Conservation (phyloP, 768 basidiomycete genomes). For the Nevesoporus exiguus region DNA sequence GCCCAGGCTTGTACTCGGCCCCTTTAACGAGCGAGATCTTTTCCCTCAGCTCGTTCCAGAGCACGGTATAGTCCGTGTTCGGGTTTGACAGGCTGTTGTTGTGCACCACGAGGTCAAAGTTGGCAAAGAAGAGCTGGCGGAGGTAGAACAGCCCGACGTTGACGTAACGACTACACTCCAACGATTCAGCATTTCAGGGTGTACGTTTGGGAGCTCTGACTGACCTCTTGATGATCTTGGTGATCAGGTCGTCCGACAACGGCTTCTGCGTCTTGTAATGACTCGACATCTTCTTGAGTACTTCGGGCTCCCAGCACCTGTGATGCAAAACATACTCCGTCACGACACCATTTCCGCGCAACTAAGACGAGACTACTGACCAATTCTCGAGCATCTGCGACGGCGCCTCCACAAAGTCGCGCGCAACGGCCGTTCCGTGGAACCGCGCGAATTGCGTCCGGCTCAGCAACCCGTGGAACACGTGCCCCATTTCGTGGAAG, state of each 20-base stretch:
- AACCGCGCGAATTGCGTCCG: constrained; percentile 70
- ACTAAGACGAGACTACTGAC: constrained; percentile 33
- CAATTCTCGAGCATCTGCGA: constrained; percentile 94
- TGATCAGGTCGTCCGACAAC: constrained; percentile 63
- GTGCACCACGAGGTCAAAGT: constrained; percentile 25
- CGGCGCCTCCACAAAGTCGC: constrained; percentile 87
- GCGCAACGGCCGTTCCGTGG: constrained; percentile 78
- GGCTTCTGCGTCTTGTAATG: constrained; percentile 76
- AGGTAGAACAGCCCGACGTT: constrained; percentile 76
- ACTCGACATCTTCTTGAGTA: constrained; percentile 71
- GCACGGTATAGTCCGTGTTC: constrained; percentile 64
- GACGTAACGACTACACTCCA: constrained; percentile 57
- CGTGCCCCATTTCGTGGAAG: constrained; percentile 88
- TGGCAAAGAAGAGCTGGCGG: constrained; percentile 71
- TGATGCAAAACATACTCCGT: background rate
- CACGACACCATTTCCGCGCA: background rate
- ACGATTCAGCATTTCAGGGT: background rate
- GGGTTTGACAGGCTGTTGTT: constrained; percentile 43
- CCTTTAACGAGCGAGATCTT: constrained; percentile 66
- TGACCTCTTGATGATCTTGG: constrained; percentile 77
- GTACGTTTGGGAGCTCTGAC: background rate
- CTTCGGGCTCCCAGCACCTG: constrained; percentile 80
- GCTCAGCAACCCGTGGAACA: constrained; percentile 68
- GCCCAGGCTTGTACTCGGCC: constrained; percentile 57
- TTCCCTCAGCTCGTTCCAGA: constrained; percentile 77